Conservation (phyloP, 2,329 filamentous ascomycete genomes). For the Ustilaginoidea virens region DNA sequence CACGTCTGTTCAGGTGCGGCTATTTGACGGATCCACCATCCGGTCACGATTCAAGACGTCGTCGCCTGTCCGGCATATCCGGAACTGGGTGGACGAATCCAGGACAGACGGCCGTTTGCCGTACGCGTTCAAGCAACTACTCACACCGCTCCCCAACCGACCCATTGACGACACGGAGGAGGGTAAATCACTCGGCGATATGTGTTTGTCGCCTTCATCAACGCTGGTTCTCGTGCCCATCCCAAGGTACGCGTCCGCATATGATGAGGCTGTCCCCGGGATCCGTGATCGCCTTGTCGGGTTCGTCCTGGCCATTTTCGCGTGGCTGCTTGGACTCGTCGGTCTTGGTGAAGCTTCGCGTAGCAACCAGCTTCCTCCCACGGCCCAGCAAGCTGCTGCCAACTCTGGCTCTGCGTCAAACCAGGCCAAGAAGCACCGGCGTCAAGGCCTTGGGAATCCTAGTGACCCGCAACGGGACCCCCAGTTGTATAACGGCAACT, state of each 20-base stretch:
- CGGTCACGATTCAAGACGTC: conserved; percentile 53
- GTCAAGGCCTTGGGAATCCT: conserved; percentile 25
- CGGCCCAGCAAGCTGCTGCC: neutral
- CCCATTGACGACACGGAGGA: conserved; percentile 66
- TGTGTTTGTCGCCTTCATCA: conserved; percentile 63
- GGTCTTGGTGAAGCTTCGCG: conserved; percentile 10
- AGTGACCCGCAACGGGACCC: conserved; percentile 39
- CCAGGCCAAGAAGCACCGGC: conserved; percentile 11
- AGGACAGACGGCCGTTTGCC: conserved; percentile 42
- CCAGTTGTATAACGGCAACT: conserved; percentile 85
- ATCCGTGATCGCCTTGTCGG: conserved; percentile 15
- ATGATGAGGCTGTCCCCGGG: conserved; percentile 14
- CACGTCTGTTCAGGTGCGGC: conserved; percentile 55
- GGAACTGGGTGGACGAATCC: conserved; percentile 60
- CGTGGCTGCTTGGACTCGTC: conserved; percentile 19
- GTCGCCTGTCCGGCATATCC: conserved; percentile 51
- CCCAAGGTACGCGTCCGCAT: conserved; percentile 28
- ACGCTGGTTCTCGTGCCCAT: conserved; percentile 72
- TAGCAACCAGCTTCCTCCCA: neutral
- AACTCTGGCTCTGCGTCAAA: conserved; percentile 4
- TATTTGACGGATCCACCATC: conserved; percentile 73
- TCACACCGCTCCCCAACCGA: conserved; percentile 62
- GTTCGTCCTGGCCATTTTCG: conserved; percentile 17
- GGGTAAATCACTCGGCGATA: conserved; percentile 45
- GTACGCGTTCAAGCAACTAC: conserved; percentile 73